Evolutionary conservation across 179 eudicot species (phyloP).

Genomic region (Patellifolia procumbens): DNA sequence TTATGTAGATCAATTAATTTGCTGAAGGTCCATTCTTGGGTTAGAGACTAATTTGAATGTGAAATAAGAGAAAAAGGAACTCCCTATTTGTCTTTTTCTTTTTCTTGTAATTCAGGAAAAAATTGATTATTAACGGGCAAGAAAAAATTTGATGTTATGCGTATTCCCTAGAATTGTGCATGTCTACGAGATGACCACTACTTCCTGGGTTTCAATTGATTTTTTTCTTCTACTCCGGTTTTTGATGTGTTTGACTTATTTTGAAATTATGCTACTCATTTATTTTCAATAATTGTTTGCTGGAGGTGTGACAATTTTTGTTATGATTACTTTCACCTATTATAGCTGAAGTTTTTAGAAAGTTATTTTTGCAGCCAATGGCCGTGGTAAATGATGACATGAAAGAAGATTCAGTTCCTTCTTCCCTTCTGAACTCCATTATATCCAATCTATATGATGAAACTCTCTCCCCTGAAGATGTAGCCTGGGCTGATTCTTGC

Average conservation of each 20-base stretch:
- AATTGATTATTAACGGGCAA: background rate
- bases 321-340: slow-evolving; percentile 1
- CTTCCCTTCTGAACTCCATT: slow-evolving; percentile 21
- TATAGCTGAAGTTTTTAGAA: background rate
- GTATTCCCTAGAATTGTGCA: background rate
- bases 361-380: slow-evolving; percentile 31
- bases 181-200: background rate
- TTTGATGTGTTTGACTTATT: background rate
- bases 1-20: too few relatives aligned
- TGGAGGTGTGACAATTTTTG: slow-evolving; percentile 12
- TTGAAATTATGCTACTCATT: background rate
- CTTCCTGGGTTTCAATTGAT: background rate
- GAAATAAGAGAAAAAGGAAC: too few relatives aligned
- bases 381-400: slow-evolving; percentile 34
- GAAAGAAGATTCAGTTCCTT: slow-evolving; percentile 29
- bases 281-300: background rate
- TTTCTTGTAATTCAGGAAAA: background rate
- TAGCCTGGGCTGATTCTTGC: slow-evolving; percentile 79
- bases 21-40: too few relatives aligned
- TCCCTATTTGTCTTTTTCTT: background rate
- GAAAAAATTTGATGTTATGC: background rate
- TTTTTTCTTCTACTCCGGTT: too few relatives aligned
- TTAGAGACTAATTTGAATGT: too few relatives aligned
- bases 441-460: slow-evolving; percentile 30
- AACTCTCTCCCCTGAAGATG: slow-evolving; percentile 47